Evolutionary conservation across 305 asterid genomes (phyloP).

Genomic region (Lippia alba): DNA sequence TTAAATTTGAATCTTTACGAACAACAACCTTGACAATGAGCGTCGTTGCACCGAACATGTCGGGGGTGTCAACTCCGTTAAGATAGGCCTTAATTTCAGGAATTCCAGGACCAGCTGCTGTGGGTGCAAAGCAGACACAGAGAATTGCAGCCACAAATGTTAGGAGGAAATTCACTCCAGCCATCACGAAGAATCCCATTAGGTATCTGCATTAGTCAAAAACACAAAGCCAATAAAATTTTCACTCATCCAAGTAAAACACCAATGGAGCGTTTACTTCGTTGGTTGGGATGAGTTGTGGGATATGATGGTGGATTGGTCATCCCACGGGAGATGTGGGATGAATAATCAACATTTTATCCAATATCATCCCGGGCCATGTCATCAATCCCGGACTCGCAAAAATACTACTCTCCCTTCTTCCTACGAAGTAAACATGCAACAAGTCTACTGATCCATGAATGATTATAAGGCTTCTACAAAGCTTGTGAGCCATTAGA

Average conservation of each 20-base stretch:
- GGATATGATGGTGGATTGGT: too few species aligned
- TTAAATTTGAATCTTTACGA: too few species aligned
- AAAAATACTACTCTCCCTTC: too few species aligned
- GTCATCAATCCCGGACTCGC: too few species aligned
- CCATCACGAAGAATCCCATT: slow-evolving; percentile 66
- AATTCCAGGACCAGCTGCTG: slow-evolving; percentile 98
- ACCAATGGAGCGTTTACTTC: too few species aligned
- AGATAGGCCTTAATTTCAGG: slow-evolving; percentile 94
- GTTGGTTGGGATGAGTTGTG: too few species aligned
- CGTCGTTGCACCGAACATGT: slow-evolving; percentile 85
- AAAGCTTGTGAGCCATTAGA: too few species aligned
- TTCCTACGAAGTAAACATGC: too few species aligned
- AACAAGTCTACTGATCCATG: too few species aligned
- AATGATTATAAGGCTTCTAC: background rate
- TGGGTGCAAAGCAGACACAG: slow-evolving; percentile 83
- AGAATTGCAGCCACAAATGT: slow-evolving; percentile 74
- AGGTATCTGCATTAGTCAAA: slow-evolving; percentile 60
- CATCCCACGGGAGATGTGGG: too few species aligned
- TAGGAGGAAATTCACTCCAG: slow-evolving; percentile 67
- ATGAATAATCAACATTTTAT: too few species aligned
- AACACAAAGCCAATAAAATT: slow-evolving; percentile 9
- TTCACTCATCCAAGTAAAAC: slow-evolving; percentile 15
- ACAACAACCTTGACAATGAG: slow-evolving; percentile 71
- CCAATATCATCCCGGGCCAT: too few species aligned
- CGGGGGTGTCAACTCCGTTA: slow-evolving; percentile 86